Evolutionary conservation across 2,329 filamentous ascomycete species (phyloP), one percentile per base, ranked within the genome.

Genomic region (Xylariaceae sp.): DNA sequence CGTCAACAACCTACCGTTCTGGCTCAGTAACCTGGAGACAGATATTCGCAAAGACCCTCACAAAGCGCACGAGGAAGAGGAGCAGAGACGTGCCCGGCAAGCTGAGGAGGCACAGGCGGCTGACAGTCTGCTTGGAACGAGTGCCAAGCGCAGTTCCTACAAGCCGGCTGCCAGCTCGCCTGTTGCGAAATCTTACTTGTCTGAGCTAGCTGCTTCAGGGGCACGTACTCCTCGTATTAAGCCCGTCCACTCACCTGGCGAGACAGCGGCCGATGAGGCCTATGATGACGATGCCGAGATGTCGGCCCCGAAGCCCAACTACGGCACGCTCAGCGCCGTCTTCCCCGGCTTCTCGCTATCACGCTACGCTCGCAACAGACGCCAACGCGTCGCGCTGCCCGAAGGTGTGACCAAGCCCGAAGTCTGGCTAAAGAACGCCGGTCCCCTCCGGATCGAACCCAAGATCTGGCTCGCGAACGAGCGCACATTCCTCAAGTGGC

Each of bases 381-480:
- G 82, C 34, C 76, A 77, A 34, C 75, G 76, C 54, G 76, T 78
- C 10, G 76, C 80, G 55, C 80, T 97, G 2, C 94, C 94, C 0
- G 89, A 92, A 30, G 94, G 94, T 37, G 90, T 99, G n/a, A 84
- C 84, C 18, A 87, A 95, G 71, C 94, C 94, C 1, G 85, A 83
- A 7, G 82, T 86, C 65, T 95, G 93, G 87, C 90, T 99, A 80
- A 99, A 99, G 78, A 95, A 99, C 75, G 84, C 88, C 39, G 93
- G 94, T 2, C 89, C 92, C 41, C 83, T 97, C 65, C 89, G 92
- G 71, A 91, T 99, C 59, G 94, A 99, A 77, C 92, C 91, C 62
- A 99, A 99, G 76, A 93, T 99, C 35, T 99, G 94, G 93, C 87
- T 99, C 59, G 94, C 94, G 57, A 99, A 99, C 75, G 93, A 99